Conservation (phyloP, 352 stramenopile genomes). For the Globisporangium nagaii region DNA sequence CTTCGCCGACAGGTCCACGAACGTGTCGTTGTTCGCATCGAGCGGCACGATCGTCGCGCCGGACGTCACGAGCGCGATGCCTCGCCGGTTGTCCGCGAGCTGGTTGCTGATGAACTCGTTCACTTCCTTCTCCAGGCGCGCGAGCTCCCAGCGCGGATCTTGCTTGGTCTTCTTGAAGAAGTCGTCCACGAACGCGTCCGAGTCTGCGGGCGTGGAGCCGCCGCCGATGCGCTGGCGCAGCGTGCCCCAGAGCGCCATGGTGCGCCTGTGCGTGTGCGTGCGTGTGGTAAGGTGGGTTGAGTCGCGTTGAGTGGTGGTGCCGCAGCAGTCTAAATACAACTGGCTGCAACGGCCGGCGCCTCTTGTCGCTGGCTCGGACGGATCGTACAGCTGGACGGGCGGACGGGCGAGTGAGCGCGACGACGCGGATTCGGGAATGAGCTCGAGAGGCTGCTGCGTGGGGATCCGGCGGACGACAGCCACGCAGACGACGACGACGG, state of each 20-base stretch:
- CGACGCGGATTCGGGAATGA: constrained; percentile 7
- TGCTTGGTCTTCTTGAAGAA: constrained; percentile 78
- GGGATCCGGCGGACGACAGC: neutral
- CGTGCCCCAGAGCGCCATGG: constrained; percentile 79
- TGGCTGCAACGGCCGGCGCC: too few species aligned
- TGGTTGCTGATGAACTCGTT: constrained; percentile 59
- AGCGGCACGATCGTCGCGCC: constrained; percentile 77
- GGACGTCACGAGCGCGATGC: constrained; percentile 78
- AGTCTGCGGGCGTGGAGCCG: constrained; percentile 48
- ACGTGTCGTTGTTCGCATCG: constrained; percentile 52
- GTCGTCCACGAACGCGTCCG: constrained; percentile 67
- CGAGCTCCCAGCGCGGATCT: constrained; percentile 54
- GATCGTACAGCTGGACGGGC: neutral
- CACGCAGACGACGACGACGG: neutral
- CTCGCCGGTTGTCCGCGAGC: constrained; percentile 37
- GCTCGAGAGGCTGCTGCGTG: neutral
- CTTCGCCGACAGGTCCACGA: constrained; percentile 68
- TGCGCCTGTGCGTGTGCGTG: neutral
- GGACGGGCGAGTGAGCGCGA: neutral
- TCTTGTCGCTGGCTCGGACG: neutral
- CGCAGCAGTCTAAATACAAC: too few species aligned
- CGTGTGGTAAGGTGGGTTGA: neutral
- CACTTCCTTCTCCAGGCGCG: constrained; percentile 25
- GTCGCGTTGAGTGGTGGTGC: neutral
- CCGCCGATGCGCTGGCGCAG: constrained; percentile 71